Base-by-base conservation (phyloP, 176 grass and related monocot genomes). In the Zea luxurians region DNA sequence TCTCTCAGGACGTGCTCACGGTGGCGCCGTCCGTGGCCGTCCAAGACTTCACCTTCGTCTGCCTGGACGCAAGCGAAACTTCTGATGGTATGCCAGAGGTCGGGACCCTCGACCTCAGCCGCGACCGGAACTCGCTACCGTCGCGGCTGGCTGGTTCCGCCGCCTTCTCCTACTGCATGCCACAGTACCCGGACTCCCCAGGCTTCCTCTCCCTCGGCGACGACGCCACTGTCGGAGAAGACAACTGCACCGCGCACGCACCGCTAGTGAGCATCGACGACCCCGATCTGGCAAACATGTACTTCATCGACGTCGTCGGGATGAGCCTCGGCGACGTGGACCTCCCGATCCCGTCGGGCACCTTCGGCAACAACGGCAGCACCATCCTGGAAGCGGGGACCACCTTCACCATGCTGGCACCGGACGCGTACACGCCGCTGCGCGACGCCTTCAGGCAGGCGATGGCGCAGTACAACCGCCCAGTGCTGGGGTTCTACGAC, bases 141-240 rank as follows among this genome's bases (percentile, higher is more conserved):
- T 89, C 81, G 8, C 78, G 84, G 45, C 73, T 27, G 27, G 27
- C 27, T 27, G 27, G 27, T 27, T 27, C 27, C 27, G 27, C 27
- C 27, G 27, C 27, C 17, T 93, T 93, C 71, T 93, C 91, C 8
- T 93, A 93, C 79, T 93, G 87, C 73, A 73, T 93, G 10, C 87
- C 81, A 10, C 66, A 63, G 2, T 15, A 16, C 4, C 70, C 48
- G 12, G 67, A 60, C 78, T 71, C 52, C 21, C 34, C 11, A 0
- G 90, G 87, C 7, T 93, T 87, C 64, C 80, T 93, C 5, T 70
- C 62, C 4, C 17, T 93, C 13, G 84, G 87, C 17, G 16, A 10
- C 3, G 37, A 10, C 46, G 8, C 3, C n/a, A 20, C 6, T 37
- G 48, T 5, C 50, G 2, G 16, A 54, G 13, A 7, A 0, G 6